Conservation (phyloP, 495 filamentous ascomycete genomes). For the Podospora conica region DNA sequence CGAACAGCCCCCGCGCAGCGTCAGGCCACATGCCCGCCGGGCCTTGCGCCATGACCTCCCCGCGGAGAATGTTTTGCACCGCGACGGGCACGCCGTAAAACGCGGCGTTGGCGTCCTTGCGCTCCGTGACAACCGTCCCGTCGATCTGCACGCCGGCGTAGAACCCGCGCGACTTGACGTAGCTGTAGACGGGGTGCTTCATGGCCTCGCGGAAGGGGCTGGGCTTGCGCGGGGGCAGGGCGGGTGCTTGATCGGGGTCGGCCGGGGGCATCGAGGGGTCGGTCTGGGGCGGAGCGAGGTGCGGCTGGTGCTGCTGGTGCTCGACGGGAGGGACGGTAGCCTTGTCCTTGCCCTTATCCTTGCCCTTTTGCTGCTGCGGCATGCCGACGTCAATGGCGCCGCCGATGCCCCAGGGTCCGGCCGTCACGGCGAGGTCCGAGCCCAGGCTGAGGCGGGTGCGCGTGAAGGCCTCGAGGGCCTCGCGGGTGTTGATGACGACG, state of each 20-base stretch:
- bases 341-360: slow-evolving; percentile 8
- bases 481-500: slow-evolving; percentile 68
- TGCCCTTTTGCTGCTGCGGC: slow-evolving; percentile 16
- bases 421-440: slow-evolving; percentile 65
- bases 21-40: slow-evolving; percentile 24
- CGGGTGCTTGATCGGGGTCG: not conserved
- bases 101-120: slow-evolving; percentile 71
- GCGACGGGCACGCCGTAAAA: slow-evolving; percentile 64
- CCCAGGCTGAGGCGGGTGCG: slow-evolving; percentile 67
- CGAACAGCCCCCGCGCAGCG: slow-evolving; percentile 17
- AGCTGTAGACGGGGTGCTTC: slow-evolving; percentile 62
- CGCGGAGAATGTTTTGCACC: slow-evolving; percentile 60
- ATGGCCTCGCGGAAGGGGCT: slow-evolving; percentile 25
- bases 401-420: slow-evolving; percentile 67
- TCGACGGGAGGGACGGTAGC: not conserved
- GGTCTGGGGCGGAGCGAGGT: not conserved
- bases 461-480: slow-evolving; percentile 68
- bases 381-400: slow-evolving; percentile 54
- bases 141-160: slow-evolving; percentile 74
- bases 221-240: slow-evolving; percentile 13
- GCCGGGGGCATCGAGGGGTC: not conserved
- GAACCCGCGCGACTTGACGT: slow-evolving; percentile 74
- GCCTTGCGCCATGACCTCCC: slow-evolving; percentile 43
- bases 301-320: slow-evolving; percentile 4
- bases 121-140: slow-evolving; percentile 70